phyloP scores from a whole-genome alignment of 192 early-diverging fungal species.

The Coemansia sp. region DNA sequence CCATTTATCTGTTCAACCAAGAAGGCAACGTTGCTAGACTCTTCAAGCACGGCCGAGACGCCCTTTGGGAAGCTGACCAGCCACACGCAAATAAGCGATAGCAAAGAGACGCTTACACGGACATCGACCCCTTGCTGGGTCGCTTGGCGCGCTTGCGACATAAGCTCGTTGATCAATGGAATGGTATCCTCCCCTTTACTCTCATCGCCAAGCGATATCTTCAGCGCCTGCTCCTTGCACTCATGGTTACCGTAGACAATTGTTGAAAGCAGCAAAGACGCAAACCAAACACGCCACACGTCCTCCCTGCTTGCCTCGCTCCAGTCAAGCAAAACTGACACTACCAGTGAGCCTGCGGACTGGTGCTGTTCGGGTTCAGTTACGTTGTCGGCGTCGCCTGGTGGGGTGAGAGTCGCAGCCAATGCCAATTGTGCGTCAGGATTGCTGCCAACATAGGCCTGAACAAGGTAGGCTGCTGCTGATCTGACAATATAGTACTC shows the following conservation, averaged over 20 bases:
- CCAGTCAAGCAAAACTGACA: constrained; percentile 79
- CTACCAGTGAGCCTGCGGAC: constrained; percentile 86
- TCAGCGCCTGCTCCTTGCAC: constrained; percentile 76
- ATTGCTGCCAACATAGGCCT: constrained; percentile 80
- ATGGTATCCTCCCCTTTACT: constrained; percentile 75
- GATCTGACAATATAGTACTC: constrained; percentile 74
- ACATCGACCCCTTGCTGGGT: constrained; percentile 65
- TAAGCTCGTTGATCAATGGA: constrained; percentile 85
- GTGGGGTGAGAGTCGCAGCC: constrained; percentile 79
- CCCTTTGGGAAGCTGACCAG: constrained; percentile 76
- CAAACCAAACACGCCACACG: constrained; percentile 88
- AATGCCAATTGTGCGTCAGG: constrained; percentile 84
- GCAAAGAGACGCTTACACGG: constrained; percentile 73
- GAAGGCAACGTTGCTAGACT: constrained; percentile 88
- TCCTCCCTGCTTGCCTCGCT: constrained; percentile 63
- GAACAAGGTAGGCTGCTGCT: constrained; percentile 80
- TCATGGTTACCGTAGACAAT: constrained; percentile 71
- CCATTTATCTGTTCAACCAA: constrained; percentile 89
- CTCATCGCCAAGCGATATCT: constrained; percentile 73
- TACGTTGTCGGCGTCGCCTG: constrained; percentile 29
- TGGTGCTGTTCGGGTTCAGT: constrained; percentile 46
- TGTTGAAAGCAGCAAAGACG: constrained; percentile 77
- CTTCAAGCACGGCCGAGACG: constrained; percentile 81
- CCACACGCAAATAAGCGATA: constrained; percentile 84
- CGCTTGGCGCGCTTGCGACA: constrained; percentile 63